phyloP scores from a whole-genome alignment of 371 early-diverging fungal species.

The Rhizopus stolonifer region DNA sequence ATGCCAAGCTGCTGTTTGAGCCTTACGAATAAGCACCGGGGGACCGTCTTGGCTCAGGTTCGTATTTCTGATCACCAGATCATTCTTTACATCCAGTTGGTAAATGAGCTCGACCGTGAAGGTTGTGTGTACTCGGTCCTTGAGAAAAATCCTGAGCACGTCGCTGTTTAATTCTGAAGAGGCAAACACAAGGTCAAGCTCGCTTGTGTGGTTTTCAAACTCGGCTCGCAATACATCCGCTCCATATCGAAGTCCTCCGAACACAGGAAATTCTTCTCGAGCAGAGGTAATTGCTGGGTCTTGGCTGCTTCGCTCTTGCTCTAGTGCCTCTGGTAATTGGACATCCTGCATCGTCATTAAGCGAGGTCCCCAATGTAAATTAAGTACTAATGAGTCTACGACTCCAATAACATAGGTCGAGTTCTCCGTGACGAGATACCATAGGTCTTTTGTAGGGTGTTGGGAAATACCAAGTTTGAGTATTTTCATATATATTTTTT shows the following conservation, averaged over 20 bases:
- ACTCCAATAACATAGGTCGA: conserved; percentile 38
- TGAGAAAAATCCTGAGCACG: conserved; percentile 15
- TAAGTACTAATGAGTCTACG: conserved; percentile 19
- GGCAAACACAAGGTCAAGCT: conserved; percentile 24
- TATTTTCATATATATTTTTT: not conserved
- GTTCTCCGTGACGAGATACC: conserved; percentile 34
- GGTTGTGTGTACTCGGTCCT: conserved; percentile 17
- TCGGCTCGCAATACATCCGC: conserved; percentile 24
- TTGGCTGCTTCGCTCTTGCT: conserved; percentile 22
- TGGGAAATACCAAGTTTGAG: conserved; percentile 23
- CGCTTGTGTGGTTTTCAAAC: conserved; percentile 32
- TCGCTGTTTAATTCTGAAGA: not conserved
- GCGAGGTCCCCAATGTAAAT: conserved; percentile 41
- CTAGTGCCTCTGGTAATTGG: not conserved
- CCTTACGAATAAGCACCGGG: conserved; percentile 11
- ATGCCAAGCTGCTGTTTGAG: conserved; percentile 41
- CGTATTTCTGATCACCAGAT: conserved; percentile 27
- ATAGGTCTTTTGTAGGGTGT: conserved; percentile 19
- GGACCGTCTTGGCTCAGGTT: not conserved
- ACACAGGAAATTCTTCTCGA: conserved; percentile 39
- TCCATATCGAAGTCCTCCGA: conserved; percentile 44
- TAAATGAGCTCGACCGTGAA: conserved; percentile 30
- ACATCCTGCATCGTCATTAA: conserved; percentile 22
- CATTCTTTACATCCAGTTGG: conserved; percentile 27
- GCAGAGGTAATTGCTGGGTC: conserved; percentile 35